Evolutionary conservation across 257 asterid genomes (phyloP), one percentile per base, ranked within the genome.

Genomic region (Ilex asprella): DNA sequence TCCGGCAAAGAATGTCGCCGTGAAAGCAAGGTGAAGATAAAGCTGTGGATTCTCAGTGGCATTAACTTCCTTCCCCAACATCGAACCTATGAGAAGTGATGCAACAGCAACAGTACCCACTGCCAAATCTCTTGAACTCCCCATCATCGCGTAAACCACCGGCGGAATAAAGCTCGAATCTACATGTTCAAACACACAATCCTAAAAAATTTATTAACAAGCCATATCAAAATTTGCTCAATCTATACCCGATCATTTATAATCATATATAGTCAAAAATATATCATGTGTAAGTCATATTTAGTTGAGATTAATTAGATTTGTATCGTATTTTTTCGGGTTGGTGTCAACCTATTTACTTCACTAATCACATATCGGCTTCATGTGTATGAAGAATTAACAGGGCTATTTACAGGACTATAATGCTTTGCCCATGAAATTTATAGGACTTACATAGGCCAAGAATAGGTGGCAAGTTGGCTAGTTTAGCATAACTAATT

Each of bases 151-250:
- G 29, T 91, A 91, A 32, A 88, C 30, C 77, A 88, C 55, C 30
- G 96, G 92, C 6, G 96, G 98, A 46, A 91, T 89, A 16, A 91
- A 91, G 70, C 98, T 91, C 39, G 98, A 88, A 78, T 91, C 98
- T 91, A 64, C 51, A 44, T 50, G 7, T 9, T 9, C 39, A 30
- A 6, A 10, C 16, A 7, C 15, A 41, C 15, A 27, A 1, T 35
- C 41, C 41, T 35, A 2, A 35, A 35, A 35, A 35, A 35, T 35
- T 35, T 35, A 35, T 35, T 35, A 35, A 35, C 8, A 3, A 35
- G 27, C 27, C 27, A 21, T 35, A 7, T 35, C 41, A 35, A 35
- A 35, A 35, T 2, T 35, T 35, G 5, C 41, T 35, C 41, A 35
- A 35, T 3, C 41, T 21, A 21, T 21, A 21, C 27, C 27, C 27